Conservation (phyloP, 495 filamentous ascomycete species). For the Aspergillus baeticus region DNA sequence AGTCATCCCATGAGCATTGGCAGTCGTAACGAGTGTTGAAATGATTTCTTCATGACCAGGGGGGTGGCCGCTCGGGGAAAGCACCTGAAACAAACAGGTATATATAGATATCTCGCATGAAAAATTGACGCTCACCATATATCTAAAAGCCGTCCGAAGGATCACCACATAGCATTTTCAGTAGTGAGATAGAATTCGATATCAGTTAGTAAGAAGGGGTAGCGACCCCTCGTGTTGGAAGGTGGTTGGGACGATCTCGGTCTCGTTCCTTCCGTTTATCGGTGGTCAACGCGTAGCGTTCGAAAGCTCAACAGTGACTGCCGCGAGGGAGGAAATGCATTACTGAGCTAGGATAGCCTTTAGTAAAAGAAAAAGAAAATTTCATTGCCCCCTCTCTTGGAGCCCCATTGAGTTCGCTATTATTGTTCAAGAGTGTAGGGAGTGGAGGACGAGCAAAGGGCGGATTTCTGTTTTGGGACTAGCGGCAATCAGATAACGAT, state of each 20-base stretch:
- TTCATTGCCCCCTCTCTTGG: not conserved
- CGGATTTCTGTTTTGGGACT: slow-evolving; percentile 13
- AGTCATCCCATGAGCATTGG: no score
- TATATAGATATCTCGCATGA: no score
- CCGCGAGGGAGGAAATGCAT: not conserved
- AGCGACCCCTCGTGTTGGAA: not conserved
- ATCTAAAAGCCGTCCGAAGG: no score
- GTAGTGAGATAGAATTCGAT: no score
- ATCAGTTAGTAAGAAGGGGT: no score
- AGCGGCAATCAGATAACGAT: slow-evolving; percentile 29
- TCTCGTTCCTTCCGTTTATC: slow-evolving; percentile 5
- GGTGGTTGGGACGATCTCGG: not conserved
- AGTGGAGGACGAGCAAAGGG: not conserved
- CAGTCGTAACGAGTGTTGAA: no score
- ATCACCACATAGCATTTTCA: no score
- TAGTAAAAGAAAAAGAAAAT: slow-evolving; percentile 6
- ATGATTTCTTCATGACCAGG: no score
- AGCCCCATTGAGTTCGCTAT: not conserved
- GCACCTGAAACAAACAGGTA: no score
- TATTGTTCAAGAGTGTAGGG: not conserved
- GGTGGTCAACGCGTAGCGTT: not conserved
- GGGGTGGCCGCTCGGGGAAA: no score
- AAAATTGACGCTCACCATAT: no score
- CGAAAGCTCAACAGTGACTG: not conserved
- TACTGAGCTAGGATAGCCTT: not conserved